Evolutionary conservation across 306 rosid genomes (phyloP), one percentile per base, ranked within the genome.

Genomic region (Quercus parvula): DNA sequence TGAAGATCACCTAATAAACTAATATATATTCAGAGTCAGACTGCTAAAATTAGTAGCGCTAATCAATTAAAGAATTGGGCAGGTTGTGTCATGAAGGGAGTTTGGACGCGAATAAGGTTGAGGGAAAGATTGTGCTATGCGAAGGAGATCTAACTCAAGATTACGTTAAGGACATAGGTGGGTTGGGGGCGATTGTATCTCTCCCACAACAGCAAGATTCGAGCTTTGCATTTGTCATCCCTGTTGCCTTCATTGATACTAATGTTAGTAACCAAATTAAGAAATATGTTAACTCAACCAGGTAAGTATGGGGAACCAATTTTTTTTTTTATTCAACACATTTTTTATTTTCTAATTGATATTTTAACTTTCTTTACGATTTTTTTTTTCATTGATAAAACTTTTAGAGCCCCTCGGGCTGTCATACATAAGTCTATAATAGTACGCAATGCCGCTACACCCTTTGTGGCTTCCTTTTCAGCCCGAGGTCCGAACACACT

Each of bases 111-210:
- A 41, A 84, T 71, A 85, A 81, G 71, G 97, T 94, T 86, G 75
- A 61, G 83, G 97, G 96, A 1, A 94, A 28, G 75, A 88, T 92
- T 58, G 91, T 92, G 85, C 87, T 85, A 66, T 94, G 98, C 81
- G 2, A 54, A 92, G 85, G 4, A 74, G 77, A 2, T 4, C 78
- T 13, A 41, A 17, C 20, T n/a, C 89, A 79, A 64, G 97, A 91
- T 75, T 17, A 25, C 49, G 67, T 66, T 76, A 90, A 92, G n/a
- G 35, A 79, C 20, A 81, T 84, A 18, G 89, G 86, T 13, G 97
- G 96, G 41, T 79, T 70, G 38, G 98, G 97, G 46, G 70, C 84
- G 41, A 83, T 94, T 33, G 61, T 88, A 82, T 85, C 83, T 19
- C 38, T 73, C 13, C 22, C 72, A 2, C 78, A 81, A 5, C 3